These are phyloP conservation scores for Pezicula carpinea DNA, from an alignment of 2,329 filamentous ascomycete species.

Conservation along the genomic window DNA sequence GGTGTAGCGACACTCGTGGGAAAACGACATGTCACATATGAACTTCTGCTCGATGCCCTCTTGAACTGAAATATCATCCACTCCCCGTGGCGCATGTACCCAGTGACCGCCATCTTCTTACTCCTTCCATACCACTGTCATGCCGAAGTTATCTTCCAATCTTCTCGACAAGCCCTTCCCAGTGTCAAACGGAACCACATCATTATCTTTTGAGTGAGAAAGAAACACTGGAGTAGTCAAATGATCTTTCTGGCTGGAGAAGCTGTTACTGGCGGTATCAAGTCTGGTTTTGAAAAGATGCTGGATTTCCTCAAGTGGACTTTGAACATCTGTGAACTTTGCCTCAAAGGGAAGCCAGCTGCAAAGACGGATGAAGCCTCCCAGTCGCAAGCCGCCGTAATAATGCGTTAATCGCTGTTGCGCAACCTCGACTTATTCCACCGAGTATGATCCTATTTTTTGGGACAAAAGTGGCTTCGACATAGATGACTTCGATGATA, in stretches of 20 bases:
- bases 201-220: conserved; percentile 41
- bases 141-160: conserved; percentile 33
- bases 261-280: too few relatives aligned
- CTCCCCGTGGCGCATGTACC: conserved; percentile 38
- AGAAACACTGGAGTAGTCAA: conserved; percentile 38
- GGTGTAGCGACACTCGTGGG: too few relatives aligned
- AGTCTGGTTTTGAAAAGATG: too few relatives aligned
- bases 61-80: conserved; percentile 42
- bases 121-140: conserved; percentile 35
- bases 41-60: too few relatives aligned
- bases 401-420: conserved; percentile 34
- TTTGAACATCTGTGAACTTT: background rate
- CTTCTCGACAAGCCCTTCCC: conserved; percentile 33
- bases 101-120: conserved; percentile 40
- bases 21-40: too few relatives aligned
- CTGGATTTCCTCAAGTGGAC: conserved; percentile 10
- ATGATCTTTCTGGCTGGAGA: too few relatives aligned
- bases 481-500: conserved; percentile 29
- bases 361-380: conserved; percentile 35
- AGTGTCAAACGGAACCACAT: conserved; percentile 33
- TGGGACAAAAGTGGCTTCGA: conserved; percentile 32
- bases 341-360: conserved; percentile 28
- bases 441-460: conserved; percentile 37
- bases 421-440: conserved; percentile 43
- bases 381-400: conserved; percentile 23